Conservation (phyloP, 108 stramenopile genomes). For the Aurantiochytrium sp. region DNA sequence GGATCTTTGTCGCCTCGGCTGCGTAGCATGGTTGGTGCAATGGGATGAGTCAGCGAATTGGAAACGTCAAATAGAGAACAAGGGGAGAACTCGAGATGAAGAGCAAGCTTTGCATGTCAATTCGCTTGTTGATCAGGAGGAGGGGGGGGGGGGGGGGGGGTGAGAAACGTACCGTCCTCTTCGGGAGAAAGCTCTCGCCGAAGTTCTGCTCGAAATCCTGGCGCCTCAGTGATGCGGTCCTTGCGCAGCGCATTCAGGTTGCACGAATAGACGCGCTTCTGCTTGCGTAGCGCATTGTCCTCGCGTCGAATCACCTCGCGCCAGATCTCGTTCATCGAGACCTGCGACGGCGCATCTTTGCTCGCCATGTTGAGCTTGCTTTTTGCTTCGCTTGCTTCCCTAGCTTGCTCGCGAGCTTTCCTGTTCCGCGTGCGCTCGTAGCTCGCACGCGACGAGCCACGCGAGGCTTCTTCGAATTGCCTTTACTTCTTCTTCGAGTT, state of each 20-base stretch:
- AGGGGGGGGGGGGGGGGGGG: too few species aligned
- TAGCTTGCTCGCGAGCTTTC: too few species aligned
- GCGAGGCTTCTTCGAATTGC: too few species aligned
- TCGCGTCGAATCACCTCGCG: conserved; percentile 6
- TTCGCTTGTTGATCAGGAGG: too few species aligned
- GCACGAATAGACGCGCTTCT: neutral
- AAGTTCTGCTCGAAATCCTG: neutral
- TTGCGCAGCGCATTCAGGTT: neutral
- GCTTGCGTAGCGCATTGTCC: neutral
- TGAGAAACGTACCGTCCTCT: neutral
- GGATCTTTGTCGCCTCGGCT: neutral
- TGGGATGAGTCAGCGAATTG: neutral
- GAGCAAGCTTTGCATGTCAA: too few species aligned
- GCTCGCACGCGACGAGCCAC: too few species aligned
- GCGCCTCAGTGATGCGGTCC: conserved; percentile 1
- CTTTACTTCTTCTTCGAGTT: too few species aligned
- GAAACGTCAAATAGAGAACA: neutral
- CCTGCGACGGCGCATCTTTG: neutral
- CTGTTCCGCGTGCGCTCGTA: too few species aligned
- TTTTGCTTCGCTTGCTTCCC: too few species aligned
- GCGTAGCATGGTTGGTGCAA: neutral
- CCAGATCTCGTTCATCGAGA: conserved; percentile 17
- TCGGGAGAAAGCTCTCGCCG: neutral
- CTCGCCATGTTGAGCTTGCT: neutral
- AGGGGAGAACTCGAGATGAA: too few species aligned